These are phyloP conservation scores for Backusella sp. DNA, from an alignment of 192 early-diverging fungal species.

Conservation along the genomic window DNA sequence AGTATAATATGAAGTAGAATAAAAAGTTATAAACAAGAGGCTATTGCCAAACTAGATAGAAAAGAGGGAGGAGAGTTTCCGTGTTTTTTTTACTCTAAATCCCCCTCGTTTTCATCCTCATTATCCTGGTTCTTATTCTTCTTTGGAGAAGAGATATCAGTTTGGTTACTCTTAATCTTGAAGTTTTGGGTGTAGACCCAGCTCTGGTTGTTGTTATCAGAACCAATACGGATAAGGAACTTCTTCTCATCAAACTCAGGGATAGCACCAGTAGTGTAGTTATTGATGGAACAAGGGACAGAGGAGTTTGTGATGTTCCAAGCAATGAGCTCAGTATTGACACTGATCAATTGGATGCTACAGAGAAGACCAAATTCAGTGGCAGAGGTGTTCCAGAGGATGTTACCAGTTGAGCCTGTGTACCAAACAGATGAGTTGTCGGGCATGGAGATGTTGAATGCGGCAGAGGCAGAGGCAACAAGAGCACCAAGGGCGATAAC, in stretches of 20 bases:
- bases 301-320: slow-evolving; percentile 2
- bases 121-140: background rate
- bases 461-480: background rate
- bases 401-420: background rate
- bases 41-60: no score
- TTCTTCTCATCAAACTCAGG: background rate
- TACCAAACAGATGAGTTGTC: background rate
- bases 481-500: background rate
- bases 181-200: slow-evolving; percentile 1
- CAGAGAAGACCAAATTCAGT: slow-evolving; percentile 2
- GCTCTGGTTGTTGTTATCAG: background rate
- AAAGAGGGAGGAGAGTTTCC: no score
- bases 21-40: no score
- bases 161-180: background rate
- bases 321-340: background rate
- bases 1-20: no score
- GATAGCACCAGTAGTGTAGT: background rate
- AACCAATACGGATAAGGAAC: background rate
- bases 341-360: slow-evolving; percentile 2
- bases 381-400: background rate
- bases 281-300: background rate
- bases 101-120: background rate
- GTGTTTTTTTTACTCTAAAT: background rate
- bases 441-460: background rate
- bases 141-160: background rate